Conservation (phyloP, 805 yeast species). For the Candida maesae region DNA sequence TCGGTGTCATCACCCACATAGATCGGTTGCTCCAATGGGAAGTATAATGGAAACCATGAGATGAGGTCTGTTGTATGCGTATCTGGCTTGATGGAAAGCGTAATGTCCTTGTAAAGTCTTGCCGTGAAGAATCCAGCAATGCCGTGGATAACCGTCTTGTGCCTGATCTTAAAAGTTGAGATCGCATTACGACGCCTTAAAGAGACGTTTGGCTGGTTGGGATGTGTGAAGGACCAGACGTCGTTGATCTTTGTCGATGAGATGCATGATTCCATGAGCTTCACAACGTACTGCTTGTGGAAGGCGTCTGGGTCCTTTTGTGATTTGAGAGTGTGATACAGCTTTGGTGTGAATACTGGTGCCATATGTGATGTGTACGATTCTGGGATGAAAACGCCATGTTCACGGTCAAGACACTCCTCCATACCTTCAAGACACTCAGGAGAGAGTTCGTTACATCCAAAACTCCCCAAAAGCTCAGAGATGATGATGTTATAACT, state of each 20-base stretch:
- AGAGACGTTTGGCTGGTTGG: conserved; percentile 49
- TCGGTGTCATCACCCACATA: conserved; percentile 51
- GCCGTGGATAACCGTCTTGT: conserved; percentile 63
- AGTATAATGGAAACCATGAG: conserved; percentile 69
- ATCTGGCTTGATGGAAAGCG: conserved; percentile 48
- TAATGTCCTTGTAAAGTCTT: conserved; percentile 54
- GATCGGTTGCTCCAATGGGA: conserved; percentile 56
- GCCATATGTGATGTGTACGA: conserved; percentile 56
- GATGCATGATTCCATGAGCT: conserved; percentile 37
- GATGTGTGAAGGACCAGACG: conserved; percentile 64
- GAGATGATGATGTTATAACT: conserved; percentile 63
- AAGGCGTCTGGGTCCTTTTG: conserved; percentile 32
- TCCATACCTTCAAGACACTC: conserved; percentile 60
- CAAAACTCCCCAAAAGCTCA: conserved; percentile 86
- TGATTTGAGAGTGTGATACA: conserved; percentile 36
- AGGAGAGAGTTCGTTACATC: conserved; percentile 87
- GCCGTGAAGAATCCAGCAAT: conserved; percentile 74
- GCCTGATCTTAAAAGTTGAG: conserved; percentile 41
- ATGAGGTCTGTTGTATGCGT: conserved; percentile 41
- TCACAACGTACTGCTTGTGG: conserved; percentile 46
- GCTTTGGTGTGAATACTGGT: conserved; percentile 61
- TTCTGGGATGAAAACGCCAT: conserved; percentile 60
- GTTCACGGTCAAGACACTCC: conserved; percentile 32
- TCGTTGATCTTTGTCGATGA: conserved; percentile 45
- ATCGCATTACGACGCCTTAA: conserved; percentile 37